Evolutionary conservation across 306 rosid species (phyloP).

Genomic region (Cicer arietinum): DNA sequence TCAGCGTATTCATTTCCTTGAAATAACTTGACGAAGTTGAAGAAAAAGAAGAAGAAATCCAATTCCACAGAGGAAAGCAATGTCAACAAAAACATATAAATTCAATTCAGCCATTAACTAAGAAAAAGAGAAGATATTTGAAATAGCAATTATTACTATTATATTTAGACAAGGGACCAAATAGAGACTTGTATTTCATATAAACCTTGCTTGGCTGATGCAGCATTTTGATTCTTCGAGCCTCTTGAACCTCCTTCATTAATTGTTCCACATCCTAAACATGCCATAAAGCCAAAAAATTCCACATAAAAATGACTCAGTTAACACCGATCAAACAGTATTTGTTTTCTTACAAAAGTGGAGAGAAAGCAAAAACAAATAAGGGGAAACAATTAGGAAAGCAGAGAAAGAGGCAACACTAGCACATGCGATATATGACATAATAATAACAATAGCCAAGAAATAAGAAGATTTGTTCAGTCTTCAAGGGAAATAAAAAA

Average conservation of each 20-base stretch:
- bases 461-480: no score
- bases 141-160: background rate
- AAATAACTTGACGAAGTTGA: conserved; percentile 37
- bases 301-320: conserved; percentile 24
- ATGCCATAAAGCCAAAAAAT: conserved; percentile 22
- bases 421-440: no score
- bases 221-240: conserved; percentile 97
- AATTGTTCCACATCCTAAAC: conserved; percentile 87
- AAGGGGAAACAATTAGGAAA: no score
- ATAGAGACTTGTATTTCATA: conserved; percentile 15
- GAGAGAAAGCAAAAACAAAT: conserved; percentile 25
- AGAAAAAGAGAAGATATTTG: conserved; percentile 9
- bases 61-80: conserved; percentile 13
- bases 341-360: conserved; percentile 10
- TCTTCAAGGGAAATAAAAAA: no score
- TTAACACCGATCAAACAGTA: conserved; percentile 1
- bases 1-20: conserved; percentile 30
- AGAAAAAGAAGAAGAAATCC: conserved; percentile 23
- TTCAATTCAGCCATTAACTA: background rate
- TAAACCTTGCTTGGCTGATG: conserved; percentile 98
- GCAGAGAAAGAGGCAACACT: no score
- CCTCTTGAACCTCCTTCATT: conserved; percentile 99
- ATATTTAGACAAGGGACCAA: background rate
- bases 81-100: background rate
- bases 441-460: no score